Base-by-base conservation (phyloP, 2,329 filamentous ascomycete species). In the Nothophoma quercina region DNA sequence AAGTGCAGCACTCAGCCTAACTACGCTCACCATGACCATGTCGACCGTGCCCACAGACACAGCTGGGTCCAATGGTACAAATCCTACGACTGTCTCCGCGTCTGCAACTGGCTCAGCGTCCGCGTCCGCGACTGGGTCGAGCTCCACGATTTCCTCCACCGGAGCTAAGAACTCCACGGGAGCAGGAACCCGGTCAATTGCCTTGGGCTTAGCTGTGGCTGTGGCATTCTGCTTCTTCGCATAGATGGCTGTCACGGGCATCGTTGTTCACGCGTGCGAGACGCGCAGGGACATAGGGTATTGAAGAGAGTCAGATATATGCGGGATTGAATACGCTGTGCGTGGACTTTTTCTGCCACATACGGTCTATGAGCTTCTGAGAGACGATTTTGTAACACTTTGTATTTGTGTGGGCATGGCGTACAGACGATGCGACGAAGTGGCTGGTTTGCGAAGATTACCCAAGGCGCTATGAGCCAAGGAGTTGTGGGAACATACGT, bases 91-190 rank as follows among this genome's bases (percentile, higher is more conserved):
- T n/a, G n/a, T n/a, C n/a, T n/a, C n/a, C n/a, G n/a, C n/a, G n/a
- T n/a, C n/a, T n/a, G n/a, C n/a, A n/a, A n/a, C n/a, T n/a, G n/a
- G n/a, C n/a, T n/a, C n/a, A n/a, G 18, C 46, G 21, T 35, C 49
- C 5, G 40, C 34, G 1, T 12, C 28, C 10, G 36, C 29, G 2
- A 22, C 33, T 8, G 21, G 21, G 7, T 9, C n/a, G 4, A 52
- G 32, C 7, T n/a, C 32, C 1, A 43, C 39, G 15, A 21, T 21
- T 10, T 21, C 19, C 9, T 54, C 51, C 9, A 30, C 15, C n/a
- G 51, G 51, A 22, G 23, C 28, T 54, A 54, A 45, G 39, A 41
- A 39, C 15, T n/a, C 38, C 7, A 13, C 39, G 9, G 16, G 21
- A 12, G 35, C 28, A 10, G 44, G 28, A 7, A 26, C 3, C 10